Conservation (phyloP, 73 alveolate genomes). For the Durusdinium trenchii region DNA sequence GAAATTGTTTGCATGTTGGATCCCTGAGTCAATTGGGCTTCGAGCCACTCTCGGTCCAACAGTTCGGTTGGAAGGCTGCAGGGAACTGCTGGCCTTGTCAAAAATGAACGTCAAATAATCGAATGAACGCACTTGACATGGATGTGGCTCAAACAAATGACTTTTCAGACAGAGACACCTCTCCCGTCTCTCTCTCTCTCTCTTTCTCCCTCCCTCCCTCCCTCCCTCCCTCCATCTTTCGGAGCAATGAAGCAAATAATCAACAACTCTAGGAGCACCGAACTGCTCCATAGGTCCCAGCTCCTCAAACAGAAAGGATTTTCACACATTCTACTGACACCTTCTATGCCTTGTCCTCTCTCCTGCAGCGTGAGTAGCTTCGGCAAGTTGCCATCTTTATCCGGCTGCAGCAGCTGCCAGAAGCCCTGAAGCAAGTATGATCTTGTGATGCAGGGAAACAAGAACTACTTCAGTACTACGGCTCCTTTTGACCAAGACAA, state of each 20-base stretch:
- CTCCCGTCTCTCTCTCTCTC: too few species aligned
- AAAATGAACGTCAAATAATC: neutral
- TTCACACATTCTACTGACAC: too few species aligned
- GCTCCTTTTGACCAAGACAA: too few species aligned
- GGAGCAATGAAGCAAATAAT: neutral
- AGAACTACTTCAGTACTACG: too few species aligned
- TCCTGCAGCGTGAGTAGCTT: slow-evolving; percentile 42
- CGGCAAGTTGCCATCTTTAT: neutral
- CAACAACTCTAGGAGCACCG: neutral
- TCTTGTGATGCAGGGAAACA: too few species aligned
- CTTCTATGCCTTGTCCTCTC: neutral
- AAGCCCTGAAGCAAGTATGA: slow-evolving; percentile 56
- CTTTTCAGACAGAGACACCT: too few species aligned
- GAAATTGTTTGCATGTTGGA: too few species aligned
- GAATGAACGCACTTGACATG: neutral
- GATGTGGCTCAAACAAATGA: neutral
- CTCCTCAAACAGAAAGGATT: too few species aligned
- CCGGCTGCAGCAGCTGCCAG: slow-evolving; percentile 47
- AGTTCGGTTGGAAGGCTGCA: slow-evolving; percentile 31
- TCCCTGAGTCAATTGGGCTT: neutral
- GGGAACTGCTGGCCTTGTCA: slow-evolving; percentile 71
- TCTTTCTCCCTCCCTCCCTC: neutral
- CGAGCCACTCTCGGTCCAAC: slow-evolving; percentile 30
- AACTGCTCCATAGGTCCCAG: slow-evolving; percentile 73
- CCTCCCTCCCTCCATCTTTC: neutral